Conservation (phyloP, 1,284 basidiomycete genomes). For the Singerocomus rubriflavus region DNA sequence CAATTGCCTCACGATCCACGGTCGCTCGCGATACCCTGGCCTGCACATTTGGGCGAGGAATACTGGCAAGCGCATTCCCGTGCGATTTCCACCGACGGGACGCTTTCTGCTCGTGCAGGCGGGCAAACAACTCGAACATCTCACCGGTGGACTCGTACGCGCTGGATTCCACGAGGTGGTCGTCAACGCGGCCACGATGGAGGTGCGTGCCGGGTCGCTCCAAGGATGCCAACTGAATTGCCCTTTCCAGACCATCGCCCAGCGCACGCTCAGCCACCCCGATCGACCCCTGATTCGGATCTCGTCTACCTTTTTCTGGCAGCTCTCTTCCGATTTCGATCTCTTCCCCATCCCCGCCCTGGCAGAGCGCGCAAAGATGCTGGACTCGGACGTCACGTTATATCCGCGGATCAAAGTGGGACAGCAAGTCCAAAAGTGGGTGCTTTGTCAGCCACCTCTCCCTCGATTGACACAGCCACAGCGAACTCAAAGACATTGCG, state of each 20-base stretch:
- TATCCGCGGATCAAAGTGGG: constrained; percentile 85
- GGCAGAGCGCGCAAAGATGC: constrained; percentile 39
- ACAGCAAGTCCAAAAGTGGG: constrained; percentile 80
- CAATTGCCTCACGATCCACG: constrained; percentile 87
- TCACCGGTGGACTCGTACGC: constrained; percentile 83
- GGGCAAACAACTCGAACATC: constrained; percentile 88
- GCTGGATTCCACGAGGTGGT: constrained; percentile 94
- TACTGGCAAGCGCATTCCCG: constrained; percentile 81
- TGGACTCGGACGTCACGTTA: constrained; percentile 44
- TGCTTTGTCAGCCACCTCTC: constrained; percentile 4
- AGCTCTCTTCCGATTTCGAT: constrained; percentile 81
- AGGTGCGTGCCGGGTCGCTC: constrained; percentile 40
- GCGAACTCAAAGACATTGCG: constrained; percentile 80
- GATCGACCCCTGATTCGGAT: constrained; percentile 86
- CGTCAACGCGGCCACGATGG: constrained; percentile 75
- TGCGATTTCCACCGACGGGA: constrained; percentile 73
- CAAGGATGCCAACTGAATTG: too few species aligned
- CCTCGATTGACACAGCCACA: constrained; percentile 31
- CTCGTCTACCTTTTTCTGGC: constrained; percentile 94
- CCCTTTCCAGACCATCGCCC: constrained; percentile 56
- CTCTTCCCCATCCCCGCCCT: constrained; percentile 63
- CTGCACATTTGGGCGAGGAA: constrained; percentile 91
- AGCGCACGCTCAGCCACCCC: constrained; percentile 55
- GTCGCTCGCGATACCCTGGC: constrained; percentile 81
- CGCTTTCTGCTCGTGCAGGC: constrained; percentile 81